Percentiles rank a stretch among this genome's conserved stretches.
phyloP scores from a whole-genome alignment of 1,284 basidiomycete genomes.

The Lentinus polychrous region DNA sequence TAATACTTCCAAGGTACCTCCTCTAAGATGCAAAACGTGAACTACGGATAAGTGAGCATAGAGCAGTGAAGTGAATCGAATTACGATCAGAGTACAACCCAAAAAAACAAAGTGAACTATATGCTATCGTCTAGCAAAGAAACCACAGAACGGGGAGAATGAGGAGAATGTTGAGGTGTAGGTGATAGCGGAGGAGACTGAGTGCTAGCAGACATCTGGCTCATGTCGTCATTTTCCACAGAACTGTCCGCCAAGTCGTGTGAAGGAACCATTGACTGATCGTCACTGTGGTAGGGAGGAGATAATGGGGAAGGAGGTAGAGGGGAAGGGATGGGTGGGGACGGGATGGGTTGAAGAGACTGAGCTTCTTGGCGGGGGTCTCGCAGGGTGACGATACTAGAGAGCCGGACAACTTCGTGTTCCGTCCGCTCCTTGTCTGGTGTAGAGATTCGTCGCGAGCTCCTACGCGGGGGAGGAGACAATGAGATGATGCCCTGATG shows the following conservation, averaged over 20 bases:
- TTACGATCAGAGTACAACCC: neutral
- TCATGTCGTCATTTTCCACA: too few relatives aligned
- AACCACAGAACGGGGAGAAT: constrained; percentile 12
- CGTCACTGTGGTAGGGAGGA: neutral
- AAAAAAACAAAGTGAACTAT: neutral
- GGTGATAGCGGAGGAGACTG: too few relatives aligned
- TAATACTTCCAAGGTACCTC: neutral
- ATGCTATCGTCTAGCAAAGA: constrained; percentile 16
- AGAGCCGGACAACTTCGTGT: neutral
- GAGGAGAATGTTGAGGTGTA: neutral
- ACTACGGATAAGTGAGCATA: constrained; percentile 7
- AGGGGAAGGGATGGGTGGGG: neutral
- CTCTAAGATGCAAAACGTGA: constrained; percentile 1
- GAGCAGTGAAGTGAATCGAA: constrained; percentile 5
- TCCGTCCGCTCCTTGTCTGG: constrained; percentile 21
- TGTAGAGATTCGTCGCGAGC: constrained; percentile 33
- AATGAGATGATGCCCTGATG: constrained; percentile 43
- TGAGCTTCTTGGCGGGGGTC: neutral
- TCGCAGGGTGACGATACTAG: neutral
- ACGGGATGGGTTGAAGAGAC: neutral
- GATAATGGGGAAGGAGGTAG: neutral
- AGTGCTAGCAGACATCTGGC: too few relatives aligned
- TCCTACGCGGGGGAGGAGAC: constrained; percentile 53
- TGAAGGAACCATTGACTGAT: too few relatives aligned
- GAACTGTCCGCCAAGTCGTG: too few relatives aligned